phyloP scores from a whole-genome alignment of 805 yeast species.

The Ogataea siamensis region DNA sequence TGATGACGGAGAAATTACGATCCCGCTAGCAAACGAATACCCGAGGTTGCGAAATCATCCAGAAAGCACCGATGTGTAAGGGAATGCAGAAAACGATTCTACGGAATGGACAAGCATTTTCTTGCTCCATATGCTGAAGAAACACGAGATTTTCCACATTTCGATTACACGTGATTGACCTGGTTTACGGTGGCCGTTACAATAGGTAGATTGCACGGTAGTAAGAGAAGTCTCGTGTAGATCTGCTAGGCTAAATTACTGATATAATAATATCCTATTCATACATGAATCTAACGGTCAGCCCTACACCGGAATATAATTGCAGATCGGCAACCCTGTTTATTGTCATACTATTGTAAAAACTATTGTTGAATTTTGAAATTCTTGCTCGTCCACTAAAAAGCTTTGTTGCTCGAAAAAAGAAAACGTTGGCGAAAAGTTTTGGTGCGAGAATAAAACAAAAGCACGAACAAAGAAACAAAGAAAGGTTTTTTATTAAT shows the following conservation, averaged over 20 bases:
- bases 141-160: too few species aligned
- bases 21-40: too few species aligned
- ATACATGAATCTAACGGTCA: slow-evolving; percentile 4
- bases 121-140: too few species aligned
- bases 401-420: slow-evolving; percentile 11
- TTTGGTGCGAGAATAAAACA: slow-evolving; percentile 11
- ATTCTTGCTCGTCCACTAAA: slow-evolving; percentile 10
- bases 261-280: neutral
- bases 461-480: slow-evolving; percentile 12
- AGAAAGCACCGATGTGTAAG: too few species aligned
- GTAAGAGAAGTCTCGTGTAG: too few species aligned
- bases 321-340: neutral
- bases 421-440: slow-evolving; percentile 16
- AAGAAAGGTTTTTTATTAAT: slow-evolving; percentile 9
- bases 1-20: too few species aligned
- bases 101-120: neutral
- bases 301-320: neutral
- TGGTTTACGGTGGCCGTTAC: too few species aligned
- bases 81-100: neutral
- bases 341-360: slow-evolving; percentile 4
- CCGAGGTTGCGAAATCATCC: neutral
- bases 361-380: slow-evolving; percentile 1
- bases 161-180: too few species aligned
- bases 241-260: neutral
- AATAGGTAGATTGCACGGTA: too few species aligned